Evolutionary conservation across 805 yeast genomes (phyloP), one percentile per base, ranked within the genome.

Genomic region (Hanseniaspora thailandica): DNA sequence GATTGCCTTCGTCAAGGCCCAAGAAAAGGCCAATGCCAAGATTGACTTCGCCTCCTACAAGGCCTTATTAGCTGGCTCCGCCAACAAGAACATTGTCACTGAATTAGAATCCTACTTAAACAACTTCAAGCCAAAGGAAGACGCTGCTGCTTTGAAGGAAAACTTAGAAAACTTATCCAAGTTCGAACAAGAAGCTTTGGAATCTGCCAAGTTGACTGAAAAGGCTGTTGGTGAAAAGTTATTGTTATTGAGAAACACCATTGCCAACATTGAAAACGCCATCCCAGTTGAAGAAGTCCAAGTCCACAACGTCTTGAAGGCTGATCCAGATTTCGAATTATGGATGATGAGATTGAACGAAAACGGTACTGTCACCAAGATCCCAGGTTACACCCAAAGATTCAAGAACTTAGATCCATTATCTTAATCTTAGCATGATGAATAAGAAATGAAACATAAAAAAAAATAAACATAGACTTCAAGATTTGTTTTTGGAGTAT

Each of bases 241-340:
- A 65, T 74, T 77, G 61, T 88, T 87, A 63, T 80, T 93, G 69
- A 81, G 85, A 70, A 81, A 78, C 72, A 90, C 98, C 57, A 78
- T 93, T 69, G 79, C 80, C 69, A 90, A 93, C 77, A 93, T 93
- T 69, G 95, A 93, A 76, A 73, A 84, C 61, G 97, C 98, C 57
- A 86, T 97, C 77, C 96, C 98, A 64, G 89, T 93, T 66, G 96
- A 87, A 69, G 89, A 93, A 75, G 82, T 93, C 70, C 90, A 97
- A 54, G 89, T 90, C 58, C 96, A 87, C 59, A 98, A 93, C 63
- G 85, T 93, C 61, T 83, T 83, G 65, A 80, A 81, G 76, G 97
- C 97, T 60, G 86, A 93, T 76, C 97, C 98, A 64, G 97, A 93
- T 71, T 83, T 93, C 69, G 96, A 90, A 68, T 89, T 86, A 63